These are phyloP conservation scores for Myxozyma lipomycoides DNA, from an alignment of 805 yeast genomes.

Conservation along the genomic window DNA sequence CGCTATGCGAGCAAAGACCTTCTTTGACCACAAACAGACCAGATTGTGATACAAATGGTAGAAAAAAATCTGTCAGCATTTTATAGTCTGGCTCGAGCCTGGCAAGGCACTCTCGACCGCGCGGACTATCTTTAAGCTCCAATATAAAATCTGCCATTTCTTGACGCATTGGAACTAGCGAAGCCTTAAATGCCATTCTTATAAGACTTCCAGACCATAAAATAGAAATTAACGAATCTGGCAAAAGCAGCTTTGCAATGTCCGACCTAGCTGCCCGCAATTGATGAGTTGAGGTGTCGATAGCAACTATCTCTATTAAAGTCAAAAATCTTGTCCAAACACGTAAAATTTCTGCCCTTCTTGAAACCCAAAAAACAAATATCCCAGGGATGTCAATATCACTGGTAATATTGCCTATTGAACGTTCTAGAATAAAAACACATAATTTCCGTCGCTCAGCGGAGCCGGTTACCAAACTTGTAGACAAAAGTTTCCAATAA, in stretches of 20 bases:
- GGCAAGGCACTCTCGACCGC: background rate
- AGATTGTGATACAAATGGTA: slow-evolving; percentile 15
- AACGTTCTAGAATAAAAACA: slow-evolving; percentile 10
- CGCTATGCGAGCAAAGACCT: slow-evolving; percentile 34
- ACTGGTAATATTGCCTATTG: background rate
- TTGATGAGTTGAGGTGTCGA: slow-evolving; percentile 84
- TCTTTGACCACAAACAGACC: slow-evolving; percentile 8
- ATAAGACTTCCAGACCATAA: slow-evolving; percentile 13
- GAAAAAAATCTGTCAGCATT: slow-evolving; percentile 1
- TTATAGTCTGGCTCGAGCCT: slow-evolving; percentile 1
- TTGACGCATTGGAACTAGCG: slow-evolving; percentile 12
- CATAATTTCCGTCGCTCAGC: slow-evolving; percentile 18
- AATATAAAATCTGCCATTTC: slow-evolving; percentile 16
- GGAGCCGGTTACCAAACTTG: slow-evolving; percentile 10
- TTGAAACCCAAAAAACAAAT: background rate
- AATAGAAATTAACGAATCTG: slow-evolving; percentile 7
- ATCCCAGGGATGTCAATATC: slow-evolving; percentile 12
- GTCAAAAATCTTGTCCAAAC: slow-evolving; percentile 75
- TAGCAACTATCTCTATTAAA: slow-evolving; percentile 70
- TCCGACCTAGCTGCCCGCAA: slow-evolving; percentile 36
- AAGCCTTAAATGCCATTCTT: slow-evolving; percentile 13
- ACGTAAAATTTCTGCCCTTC: slow-evolving; percentile 35
- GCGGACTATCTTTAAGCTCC: background rate
- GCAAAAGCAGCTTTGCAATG: slow-evolving; percentile 1
- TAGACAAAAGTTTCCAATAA: slow-evolving; percentile 11